phyloP scores from a whole-genome alignment of 306 rosid species.

The Vigna trinervia region DNA sequence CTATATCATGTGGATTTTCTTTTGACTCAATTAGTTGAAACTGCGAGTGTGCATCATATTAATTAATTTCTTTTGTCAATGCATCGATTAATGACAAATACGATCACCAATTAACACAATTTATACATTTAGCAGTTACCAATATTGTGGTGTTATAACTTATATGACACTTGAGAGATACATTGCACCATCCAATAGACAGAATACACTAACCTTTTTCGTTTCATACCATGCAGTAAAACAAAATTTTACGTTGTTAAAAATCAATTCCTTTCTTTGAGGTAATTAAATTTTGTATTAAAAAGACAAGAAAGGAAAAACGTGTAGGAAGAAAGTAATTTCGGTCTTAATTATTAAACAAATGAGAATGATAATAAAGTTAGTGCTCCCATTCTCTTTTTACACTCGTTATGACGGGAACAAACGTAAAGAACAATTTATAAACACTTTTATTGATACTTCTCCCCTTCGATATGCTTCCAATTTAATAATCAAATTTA shows the following conservation, averaged over 20 bases:
- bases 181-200: conserved; percentile 39
- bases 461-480: background rate
- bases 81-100: conserved; percentile 27
- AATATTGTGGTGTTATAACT: conserved; percentile 11
- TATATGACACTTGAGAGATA: conserved; percentile 29
- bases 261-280: background rate
- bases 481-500: background rate
- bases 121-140: conserved; percentile 1
- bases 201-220: background rate
- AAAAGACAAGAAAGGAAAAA: background rate
- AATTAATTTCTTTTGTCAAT: conserved; percentile 3
- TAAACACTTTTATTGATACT: no score
- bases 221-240: background rate
- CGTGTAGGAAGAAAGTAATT: background rate
- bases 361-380: background rate
- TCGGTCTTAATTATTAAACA: background rate
- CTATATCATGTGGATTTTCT: background rate
- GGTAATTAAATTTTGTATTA: background rate
- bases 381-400: background rate
- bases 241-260: background rate
- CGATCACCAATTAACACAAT: conserved; percentile 1
- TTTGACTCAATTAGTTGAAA: conserved; percentile 27
- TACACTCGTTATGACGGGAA: no score
- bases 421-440: background rate
- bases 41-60: background rate